Percentiles rank a stretch among this genome's conserved stretches.
Conservation (phyloP, 1,284 basidiomycete species). For the Lignosus rhinocerotis region DNA sequence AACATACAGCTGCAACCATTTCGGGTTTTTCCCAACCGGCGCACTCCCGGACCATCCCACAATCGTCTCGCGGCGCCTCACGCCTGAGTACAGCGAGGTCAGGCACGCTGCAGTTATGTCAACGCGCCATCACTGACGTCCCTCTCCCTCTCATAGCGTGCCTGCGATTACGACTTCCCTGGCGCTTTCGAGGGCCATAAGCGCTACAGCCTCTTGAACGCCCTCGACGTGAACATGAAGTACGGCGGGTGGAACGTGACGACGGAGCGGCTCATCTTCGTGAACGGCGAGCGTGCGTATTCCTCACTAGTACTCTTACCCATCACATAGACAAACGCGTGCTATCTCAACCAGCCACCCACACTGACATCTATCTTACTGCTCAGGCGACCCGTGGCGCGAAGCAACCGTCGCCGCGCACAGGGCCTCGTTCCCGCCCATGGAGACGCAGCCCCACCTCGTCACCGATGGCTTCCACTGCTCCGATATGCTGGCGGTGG, state of each 20-base stretch:
- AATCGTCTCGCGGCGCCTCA: conserved; percentile 54
- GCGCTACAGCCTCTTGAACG: conserved; percentile 31
- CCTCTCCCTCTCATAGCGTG: conserved; percentile 40
- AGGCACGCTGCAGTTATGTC: conserved; percentile 13
- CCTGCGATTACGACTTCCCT: conserved; percentile 57
- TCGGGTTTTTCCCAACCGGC: conserved; percentile 58
- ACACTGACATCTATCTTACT: neutral
- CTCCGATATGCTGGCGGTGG: conserved; percentile 48
- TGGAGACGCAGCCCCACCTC: conserved; percentile 50
- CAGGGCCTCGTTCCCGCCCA: conserved; percentile 42
- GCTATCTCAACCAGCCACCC: too few species aligned
- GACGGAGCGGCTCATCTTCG: conserved; percentile 58
- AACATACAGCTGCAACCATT: conserved; percentile 57
- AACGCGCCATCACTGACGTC: too few species aligned
- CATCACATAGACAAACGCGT: too few species aligned
- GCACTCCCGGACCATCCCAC: conserved; percentile 48
- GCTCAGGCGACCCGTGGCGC: conserved; percentile 64
- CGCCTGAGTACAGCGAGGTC: conserved; percentile 53
- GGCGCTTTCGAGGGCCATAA: conserved; percentile 40
- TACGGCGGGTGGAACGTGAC: conserved; percentile 60
- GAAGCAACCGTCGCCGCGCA: conserved; percentile 62
- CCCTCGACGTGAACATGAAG: conserved; percentile 41
- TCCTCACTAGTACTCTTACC: neutral
- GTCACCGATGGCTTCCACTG: conserved; percentile 61
- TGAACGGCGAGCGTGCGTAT: conserved; percentile 60